These are phyloP conservation scores for Parietichytrium sp. DNA, from an alignment of 108 stramenopile genomes.

Conservation along the genomic window DNA sequence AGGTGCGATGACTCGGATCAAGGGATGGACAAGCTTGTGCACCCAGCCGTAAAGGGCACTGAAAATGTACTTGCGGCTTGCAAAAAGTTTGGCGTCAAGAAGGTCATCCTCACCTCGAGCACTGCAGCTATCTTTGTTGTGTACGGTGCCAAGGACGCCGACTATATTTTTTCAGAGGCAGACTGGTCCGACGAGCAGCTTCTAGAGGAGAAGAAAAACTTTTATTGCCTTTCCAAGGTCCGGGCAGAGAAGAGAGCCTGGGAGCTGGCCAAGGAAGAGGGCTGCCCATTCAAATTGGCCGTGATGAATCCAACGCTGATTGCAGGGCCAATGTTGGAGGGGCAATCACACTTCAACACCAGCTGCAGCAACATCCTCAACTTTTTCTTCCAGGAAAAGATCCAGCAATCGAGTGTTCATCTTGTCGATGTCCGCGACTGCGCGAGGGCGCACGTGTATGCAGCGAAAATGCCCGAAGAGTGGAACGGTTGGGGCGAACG, in stretches of 20 bases:
- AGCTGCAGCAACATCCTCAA: neutral
- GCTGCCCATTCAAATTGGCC: neutral
- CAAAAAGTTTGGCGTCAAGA: conserved; percentile 15
- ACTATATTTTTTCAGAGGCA: neutral
- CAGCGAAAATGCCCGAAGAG: neutral
- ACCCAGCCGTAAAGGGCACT: conserved; percentile 53
- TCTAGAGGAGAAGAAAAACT: neutral
- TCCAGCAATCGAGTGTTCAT: neutral
- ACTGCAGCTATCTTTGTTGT: neutral
- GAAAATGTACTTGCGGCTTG: conserved; percentile 45
- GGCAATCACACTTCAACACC: conserved; percentile 34
- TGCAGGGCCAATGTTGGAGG: conserved; percentile 30
- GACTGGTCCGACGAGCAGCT: conserved; percentile 32
- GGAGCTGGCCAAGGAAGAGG: conserved; percentile 20
- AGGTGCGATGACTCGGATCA: neutral
- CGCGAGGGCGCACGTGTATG: conserved; percentile 9
- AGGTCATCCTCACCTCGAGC: conserved; percentile 10
- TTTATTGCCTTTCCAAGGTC: conserved; percentile 30
- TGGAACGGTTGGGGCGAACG: conserved; percentile 35
- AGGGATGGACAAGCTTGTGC: conserved; percentile 44
- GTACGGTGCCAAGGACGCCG: neutral
- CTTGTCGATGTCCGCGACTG: conserved; percentile 30
- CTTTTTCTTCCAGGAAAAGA: neutral
- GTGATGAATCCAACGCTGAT: conserved; percentile 9
- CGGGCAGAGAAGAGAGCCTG: neutral